Evolutionary conservation across 164 flowering plant species (phyloP), one percentile per base, ranked within the genome.

Genomic region (Liriodendron chinense): DNA sequence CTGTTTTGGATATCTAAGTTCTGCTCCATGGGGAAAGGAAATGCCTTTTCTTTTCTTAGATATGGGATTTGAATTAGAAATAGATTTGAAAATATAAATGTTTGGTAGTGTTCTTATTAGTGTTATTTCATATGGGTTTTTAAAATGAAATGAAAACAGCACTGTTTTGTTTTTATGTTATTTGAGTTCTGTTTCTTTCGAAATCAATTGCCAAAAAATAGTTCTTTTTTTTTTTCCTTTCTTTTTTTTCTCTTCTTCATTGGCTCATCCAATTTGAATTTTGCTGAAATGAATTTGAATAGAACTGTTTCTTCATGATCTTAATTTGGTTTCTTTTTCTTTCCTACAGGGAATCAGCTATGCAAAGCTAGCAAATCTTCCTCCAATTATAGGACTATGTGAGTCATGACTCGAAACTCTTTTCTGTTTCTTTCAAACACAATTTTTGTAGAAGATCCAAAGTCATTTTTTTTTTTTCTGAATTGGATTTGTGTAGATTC

Each of bases 341-440:
- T 62, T 68, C 9, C 73, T 81, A 65, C 84, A 90, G 86, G 93
- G 93, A 1, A 88, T 90, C 21, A 88, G 93, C 72, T 86, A 88
- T 69, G 93, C 93, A 21, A 90, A 90, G 78, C 88, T 90, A 57
- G 90, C 91, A 47, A 81, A 83, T 63, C 71, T 90, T 68, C 91
- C 91, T 48, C 91, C 93, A 4, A 84, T 90, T 21, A 78, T 87
- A 72, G 91, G 93, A 13, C 83, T 90, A 0, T 90, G 93, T 90
- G 73, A 84, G 91, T 83, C 53, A 18, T 48, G 23, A 22, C 6
- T 73, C 9, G 21, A 9, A 22, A 50, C 47, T 24, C 28, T 3
- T 25, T 26, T 57, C 26, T 12, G 3, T 65, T 20, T 56, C 67
- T 72, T 61, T 12, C 20, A 24, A 63, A 10, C 10, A 7, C 26